Evolutionary conservation across 345 rosid species (phyloP), one percentile per base, ranked within the genome.

Genomic region (Aquilaria sinensis): DNA sequence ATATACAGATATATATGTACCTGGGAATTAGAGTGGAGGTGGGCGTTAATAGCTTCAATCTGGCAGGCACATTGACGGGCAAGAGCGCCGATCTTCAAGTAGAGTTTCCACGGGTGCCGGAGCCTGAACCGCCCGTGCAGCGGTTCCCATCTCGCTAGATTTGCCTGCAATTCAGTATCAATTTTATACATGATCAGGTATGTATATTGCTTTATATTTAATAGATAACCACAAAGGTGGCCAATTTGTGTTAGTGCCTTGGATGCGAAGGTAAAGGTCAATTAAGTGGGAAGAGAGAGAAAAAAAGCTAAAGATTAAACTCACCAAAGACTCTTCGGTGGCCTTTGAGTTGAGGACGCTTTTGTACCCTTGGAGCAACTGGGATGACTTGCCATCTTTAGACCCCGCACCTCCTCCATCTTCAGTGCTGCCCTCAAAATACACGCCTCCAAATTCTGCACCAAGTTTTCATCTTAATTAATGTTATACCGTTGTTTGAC

Each of bases 131-230:
- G 72, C 0, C 98, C 97, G 58, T 84, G 97, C 0, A 79, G 69
- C 6, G 97, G 97, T 60, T 92, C 97, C 98, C 96, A 92, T 70
- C 82, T 80, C 1, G 98, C 93, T 61, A 84, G 84, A 71, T 89
- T 85, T 43, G 87, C 97, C 98, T 87, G 70, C 43, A 64, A 33
- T 37, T 3, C 5, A 37, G 5, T 37, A 61, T 56, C 9, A 47
- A 60, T 15, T 16, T 48, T 47, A 30, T 60, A 56, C 14, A 46
- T 41, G 49, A 47, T 58, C 43, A 64, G 41, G 13, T 60, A 55
- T 50, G 10, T 47, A 45, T 5, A 31, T 43, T 29, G 12, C 12
- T 37, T 14, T 15, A 57, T 15, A 58, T 53, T 66, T 50, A 23
- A 34, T 12, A 11, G 8, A 12, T 64, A 31, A 64, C 47, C 6